These are phyloP conservation scores for Saprolegnia parasitica DNA, from an alignment of 352 stramenopile species.

Conservation along the genomic window DNA sequence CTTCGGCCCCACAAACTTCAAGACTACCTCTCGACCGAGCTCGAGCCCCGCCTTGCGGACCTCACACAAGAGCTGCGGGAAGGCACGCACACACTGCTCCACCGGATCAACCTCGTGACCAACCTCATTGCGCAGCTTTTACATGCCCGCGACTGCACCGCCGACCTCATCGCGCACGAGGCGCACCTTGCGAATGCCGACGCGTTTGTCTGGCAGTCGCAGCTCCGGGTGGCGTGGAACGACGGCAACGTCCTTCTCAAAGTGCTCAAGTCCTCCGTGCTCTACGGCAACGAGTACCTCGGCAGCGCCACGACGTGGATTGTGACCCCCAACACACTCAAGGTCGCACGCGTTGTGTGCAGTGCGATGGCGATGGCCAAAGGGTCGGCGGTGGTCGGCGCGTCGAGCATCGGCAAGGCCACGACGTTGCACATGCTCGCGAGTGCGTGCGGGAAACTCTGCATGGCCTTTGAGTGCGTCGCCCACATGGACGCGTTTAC, in stretches of 20 bases:
- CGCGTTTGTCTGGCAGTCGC: slow-evolving; percentile 45
- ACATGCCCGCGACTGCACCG: slow-evolving; percentile 21
- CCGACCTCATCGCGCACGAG: neutral
- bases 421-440: slow-evolving; percentile 41
- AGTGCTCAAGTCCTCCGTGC: slow-evolving; percentile 44
- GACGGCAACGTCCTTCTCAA: slow-evolving; percentile 46
- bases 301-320: slow-evolving; percentile 38
- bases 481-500: slow-evolving; percentile 35
- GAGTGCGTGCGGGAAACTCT: slow-evolving; percentile 48
- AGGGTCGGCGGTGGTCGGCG: slow-evolving; percentile 41
- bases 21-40: slow-evolving; percentile 14
- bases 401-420: slow-evolving; percentile 42
- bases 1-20: slow-evolving; percentile 2
- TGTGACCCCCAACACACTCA: slow-evolving; percentile 25
- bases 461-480: slow-evolving; percentile 38
- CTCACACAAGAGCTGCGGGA: slow-evolving; percentile 10
- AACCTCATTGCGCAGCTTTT: slow-evolving; percentile 25
- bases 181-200: neutral
- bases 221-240: slow-evolving; percentile 67
- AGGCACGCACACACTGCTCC: neutral
- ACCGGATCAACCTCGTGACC: slow-evolving; percentile 21
- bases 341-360: slow-evolving; percentile 18
- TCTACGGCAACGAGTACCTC: slow-evolving; percentile 69
- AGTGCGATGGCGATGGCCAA: slow-evolving; percentile 37
- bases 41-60: slow-evolving; percentile 14